Evolutionary conservation across 163 green algal genomes (phyloP).

Genomic region (Volvox carteri): DNA sequence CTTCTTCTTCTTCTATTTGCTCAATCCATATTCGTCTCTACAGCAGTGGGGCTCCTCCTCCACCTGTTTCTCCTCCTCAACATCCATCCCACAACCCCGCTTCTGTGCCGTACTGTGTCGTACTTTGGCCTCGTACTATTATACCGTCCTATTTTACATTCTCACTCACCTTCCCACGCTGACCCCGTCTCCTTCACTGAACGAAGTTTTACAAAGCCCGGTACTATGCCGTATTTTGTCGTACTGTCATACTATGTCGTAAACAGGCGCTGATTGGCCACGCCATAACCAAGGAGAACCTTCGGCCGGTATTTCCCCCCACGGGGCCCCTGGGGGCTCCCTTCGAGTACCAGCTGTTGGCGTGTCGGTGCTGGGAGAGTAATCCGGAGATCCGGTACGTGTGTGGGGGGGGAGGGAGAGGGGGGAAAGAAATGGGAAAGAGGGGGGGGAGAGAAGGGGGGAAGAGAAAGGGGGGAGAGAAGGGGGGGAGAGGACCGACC

Average conservation of each 20-base stretch:
- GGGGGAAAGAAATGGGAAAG: background rate
- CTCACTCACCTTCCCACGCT: no score
- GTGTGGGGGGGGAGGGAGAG: background rate
- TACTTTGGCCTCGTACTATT: no score
- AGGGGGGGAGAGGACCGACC: background rate
- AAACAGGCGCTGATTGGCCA: constrained; percentile 65
- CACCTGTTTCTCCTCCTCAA: no score
- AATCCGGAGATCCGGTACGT: constrained; percentile 57
- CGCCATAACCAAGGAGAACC: constrained; percentile 55
- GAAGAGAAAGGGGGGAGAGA: background rate
- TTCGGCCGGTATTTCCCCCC: constrained; percentile 64
- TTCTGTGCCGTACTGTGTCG: no score
- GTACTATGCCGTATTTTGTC: background rate
- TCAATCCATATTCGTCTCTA: no score
- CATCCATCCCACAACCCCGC: no score
- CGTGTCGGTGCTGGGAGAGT: constrained; percentile 71
- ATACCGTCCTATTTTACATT: no score
- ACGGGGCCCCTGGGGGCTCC: constrained; percentile 42
- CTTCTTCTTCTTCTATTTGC: no score
- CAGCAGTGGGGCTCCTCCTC: no score
- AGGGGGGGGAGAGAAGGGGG: background rate
- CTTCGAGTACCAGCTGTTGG: constrained; percentile 70
- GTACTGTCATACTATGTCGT: no score
- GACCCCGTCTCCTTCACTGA: no score
- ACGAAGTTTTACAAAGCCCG: background rate